Percentiles rank a stretch among this genome's conserved stretches.
Evolutionary conservation across 1,284 basidiomycete species (phyloP).

Genomic region (Waitea zeae): DNA sequence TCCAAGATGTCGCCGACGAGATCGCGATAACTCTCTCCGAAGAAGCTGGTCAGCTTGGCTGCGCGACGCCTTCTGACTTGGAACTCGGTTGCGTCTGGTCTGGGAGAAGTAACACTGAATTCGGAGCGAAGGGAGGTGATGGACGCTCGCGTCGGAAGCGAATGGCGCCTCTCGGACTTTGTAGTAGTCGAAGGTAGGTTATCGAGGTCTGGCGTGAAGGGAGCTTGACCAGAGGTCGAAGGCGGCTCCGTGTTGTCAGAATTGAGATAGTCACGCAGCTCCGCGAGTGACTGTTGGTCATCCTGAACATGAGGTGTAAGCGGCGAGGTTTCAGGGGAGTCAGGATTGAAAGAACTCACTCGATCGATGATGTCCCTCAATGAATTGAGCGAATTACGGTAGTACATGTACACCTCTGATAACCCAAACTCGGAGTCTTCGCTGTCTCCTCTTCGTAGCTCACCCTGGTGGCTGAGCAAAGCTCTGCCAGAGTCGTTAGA

Average conservation of each 20-base stretch:
- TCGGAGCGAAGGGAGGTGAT: slow-evolving; percentile 40
- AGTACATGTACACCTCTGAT: slow-evolving; percentile 51
- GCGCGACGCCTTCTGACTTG: slow-evolving; percentile 52
- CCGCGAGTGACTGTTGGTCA: slow-evolving; percentile 51
- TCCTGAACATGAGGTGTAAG: slow-evolving; percentile 29
- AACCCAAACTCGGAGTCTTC: slow-evolving; percentile 7
- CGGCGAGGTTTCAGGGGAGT: no score
- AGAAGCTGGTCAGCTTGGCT: slow-evolving; percentile 68
- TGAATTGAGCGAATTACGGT: slow-evolving; percentile 61
- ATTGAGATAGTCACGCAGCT: slow-evolving; percentile 53
- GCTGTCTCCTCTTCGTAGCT: no score
- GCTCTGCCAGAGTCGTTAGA: slow-evolving; percentile 32
- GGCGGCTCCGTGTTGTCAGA: slow-evolving; percentile 8
- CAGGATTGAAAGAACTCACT: slow-evolving; percentile 25
- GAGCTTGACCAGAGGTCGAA: slow-evolving; percentile 3
- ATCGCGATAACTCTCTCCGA: slow-evolving; percentile 65
- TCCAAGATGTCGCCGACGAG: slow-evolving; percentile 59
- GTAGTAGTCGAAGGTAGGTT: slow-evolving; percentile 15
- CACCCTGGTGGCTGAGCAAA: slow-evolving; percentile 22
- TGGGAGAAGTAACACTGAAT: slow-evolving; percentile 18
- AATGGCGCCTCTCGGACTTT: slow-evolving; percentile 53
- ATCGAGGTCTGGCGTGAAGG: neutral
- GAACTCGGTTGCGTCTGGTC: slow-evolving; percentile 39
- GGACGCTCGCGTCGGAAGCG: slow-evolving; percentile 48
- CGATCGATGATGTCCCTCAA: slow-evolving; percentile 59